phyloP scores from a whole-genome alignment of 305 asterid species.

The Fraxinus floribunda region DNA sequence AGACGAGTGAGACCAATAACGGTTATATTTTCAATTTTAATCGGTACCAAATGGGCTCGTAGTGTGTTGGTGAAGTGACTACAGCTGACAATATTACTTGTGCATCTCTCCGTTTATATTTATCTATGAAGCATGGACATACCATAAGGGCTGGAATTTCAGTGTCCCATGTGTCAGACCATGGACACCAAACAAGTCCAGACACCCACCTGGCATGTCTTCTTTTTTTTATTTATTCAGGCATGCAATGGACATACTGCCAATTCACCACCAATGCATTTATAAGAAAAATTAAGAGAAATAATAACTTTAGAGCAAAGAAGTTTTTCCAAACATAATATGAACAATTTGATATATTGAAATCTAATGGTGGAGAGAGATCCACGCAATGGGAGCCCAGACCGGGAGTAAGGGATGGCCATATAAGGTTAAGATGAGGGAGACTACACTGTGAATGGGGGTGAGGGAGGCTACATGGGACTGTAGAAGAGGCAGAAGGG shows the following conservation, averaged over 20 bases:
- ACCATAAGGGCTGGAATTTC: not conserved
- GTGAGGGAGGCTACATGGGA: not conserved
- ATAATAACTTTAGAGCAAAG: not conserved
- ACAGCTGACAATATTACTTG: not conserved
- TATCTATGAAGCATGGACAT: not conserved
- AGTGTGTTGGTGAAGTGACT: not conserved
- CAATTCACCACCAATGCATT: not conserved
- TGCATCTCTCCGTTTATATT: not conserved
- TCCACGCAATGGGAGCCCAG: not conserved
- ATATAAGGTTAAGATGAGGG: not conserved
- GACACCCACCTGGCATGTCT: not conserved
- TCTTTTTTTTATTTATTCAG: not conserved
- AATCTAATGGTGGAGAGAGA: not conserved
- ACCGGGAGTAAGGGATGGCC: not conserved
- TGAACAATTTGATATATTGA: not conserved
- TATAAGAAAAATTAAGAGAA: not conserved
- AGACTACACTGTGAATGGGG: not conserved
- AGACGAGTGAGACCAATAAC: too few relatives aligned
- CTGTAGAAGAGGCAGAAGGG: not conserved
- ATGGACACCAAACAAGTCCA: not conserved
- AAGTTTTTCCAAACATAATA: not conserved
- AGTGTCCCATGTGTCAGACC: not conserved
- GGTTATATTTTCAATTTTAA: too few relatives aligned
- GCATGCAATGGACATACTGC: not conserved
- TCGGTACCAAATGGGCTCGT: not conserved